A percentile compares a stretch with the other conserved stretches of the same genome.
These are phyloP conservation scores for Lactarius akahatsu DNA, from an alignment of 768 basidiomycete genomes.

Conservation along the genomic window DNA sequence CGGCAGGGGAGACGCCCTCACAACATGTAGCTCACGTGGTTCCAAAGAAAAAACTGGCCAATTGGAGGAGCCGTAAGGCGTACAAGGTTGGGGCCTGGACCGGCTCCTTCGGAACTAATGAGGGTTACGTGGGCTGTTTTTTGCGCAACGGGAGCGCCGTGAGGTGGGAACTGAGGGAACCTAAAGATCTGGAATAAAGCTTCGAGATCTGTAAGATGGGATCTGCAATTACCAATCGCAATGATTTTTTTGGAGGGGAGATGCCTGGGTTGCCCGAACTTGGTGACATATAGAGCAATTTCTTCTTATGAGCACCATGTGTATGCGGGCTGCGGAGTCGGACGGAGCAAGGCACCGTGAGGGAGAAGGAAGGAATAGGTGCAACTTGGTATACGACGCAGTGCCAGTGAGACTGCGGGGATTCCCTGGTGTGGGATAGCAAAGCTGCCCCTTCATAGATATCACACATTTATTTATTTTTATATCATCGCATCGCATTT, in stretches of 20 bases:
- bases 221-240: slow-evolving; percentile 1
- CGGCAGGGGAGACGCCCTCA: too few relatives aligned
- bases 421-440: background rate
- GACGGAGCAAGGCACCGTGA: background rate
- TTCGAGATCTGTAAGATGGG: slow-evolving; percentile 6
- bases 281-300: background rate
- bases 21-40: background rate
- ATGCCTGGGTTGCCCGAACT: background rate
- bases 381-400: background rate
- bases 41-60: background rate
- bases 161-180: slow-evolving; percentile 3
- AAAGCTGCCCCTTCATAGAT: background rate
- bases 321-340: slow-evolving; percentile 15
- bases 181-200: slow-evolving; percentile 15
- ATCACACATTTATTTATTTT: background rate
- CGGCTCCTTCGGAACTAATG: background rate
- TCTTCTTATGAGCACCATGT: background rate
- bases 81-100: background rate
- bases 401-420: background rate
- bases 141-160: background rate
- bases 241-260: background rate
- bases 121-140: background rate
- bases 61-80: background rate
- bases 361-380: background rate
- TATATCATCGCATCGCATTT: background rate